phyloP scores from a whole-genome alignment of 2,329 filamentous ascomycete genomes.

The Sporothrix dimorphospora region DNA sequence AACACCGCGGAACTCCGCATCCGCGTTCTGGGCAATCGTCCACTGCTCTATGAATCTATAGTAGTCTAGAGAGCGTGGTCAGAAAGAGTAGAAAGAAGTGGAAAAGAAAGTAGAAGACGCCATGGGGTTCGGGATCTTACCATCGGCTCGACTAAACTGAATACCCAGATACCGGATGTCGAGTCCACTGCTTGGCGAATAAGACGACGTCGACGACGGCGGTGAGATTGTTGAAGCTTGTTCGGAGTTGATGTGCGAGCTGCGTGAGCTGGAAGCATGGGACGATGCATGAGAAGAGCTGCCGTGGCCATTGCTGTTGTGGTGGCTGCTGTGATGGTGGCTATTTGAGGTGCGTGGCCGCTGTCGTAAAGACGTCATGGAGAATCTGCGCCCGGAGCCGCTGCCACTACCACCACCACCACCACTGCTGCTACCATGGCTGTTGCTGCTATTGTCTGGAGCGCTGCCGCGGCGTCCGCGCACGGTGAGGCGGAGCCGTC shows the following conservation, averaged over 20 bases:
- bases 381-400: conserved; percentile 44
- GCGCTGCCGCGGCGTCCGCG: conserved; percentile 48
- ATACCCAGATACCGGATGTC: conserved; percentile 55
- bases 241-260: conserved; percentile 31
- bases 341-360: conserved; percentile 38
- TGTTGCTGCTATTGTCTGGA: conserved; percentile 39
- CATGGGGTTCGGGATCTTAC: no score
- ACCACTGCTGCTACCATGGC: conserved; percentile 33
- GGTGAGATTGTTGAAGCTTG: conserved; percentile 24
- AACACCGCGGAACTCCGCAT: conserved; percentile 51
- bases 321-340: conserved; percentile 8
- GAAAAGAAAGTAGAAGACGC: no score
- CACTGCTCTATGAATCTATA: conserved; percentile 52
- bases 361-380: conserved; percentile 49
- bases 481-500: conserved; percentile 50
- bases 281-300: conserved; percentile 31
- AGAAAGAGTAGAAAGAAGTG: no score
- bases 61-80: conserved; percentile 44
- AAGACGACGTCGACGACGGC: conserved; percentile 28
- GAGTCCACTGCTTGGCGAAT: conserved; percentile 37
- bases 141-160: conserved; percentile 53
- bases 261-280: conserved; percentile 25
- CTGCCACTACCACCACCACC: conserved; percentile 11
- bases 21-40: conserved; percentile 50
- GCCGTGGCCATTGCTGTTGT: conserved; percentile 34